phyloP scores from a whole-genome alignment of 1,284 basidiomycete species.

The Trichosporon ovoides region DNA sequence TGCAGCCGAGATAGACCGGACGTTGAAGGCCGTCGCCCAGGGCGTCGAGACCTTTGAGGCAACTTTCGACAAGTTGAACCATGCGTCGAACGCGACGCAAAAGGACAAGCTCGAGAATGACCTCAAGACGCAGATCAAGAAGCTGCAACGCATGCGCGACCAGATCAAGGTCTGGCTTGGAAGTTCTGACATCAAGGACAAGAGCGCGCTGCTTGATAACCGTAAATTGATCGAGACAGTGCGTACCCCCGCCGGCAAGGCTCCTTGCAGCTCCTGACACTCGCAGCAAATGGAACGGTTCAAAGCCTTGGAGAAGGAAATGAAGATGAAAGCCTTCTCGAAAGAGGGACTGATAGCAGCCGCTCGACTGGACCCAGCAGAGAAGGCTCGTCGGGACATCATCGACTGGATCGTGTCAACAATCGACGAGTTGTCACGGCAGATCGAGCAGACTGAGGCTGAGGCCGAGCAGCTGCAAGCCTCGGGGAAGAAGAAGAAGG shows the following conservation, averaged over 20 bases:
- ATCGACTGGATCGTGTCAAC: conserved; percentile 77
- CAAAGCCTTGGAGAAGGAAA: conserved; percentile 99
- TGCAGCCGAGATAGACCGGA: conserved; percentile 90
- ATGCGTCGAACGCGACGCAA: conserved; percentile 81
- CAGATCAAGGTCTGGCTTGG: conserved; percentile 99
- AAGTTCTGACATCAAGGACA: conserved; percentile 99
- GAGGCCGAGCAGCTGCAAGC: conserved; percentile 73
- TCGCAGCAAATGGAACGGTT: conserved; percentile 99
- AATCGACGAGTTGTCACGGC: conserved; percentile 88
- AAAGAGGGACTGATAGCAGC: conserved; percentile 97
- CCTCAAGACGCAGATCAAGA: conserved; percentile 98
- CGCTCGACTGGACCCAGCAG: conserved; percentile 89
- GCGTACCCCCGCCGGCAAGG: conserved; percentile 47
- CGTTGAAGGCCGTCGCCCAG: conserved; percentile 86
- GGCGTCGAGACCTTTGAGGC: conserved; percentile 91
- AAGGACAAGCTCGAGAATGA: conserved; percentile 95
- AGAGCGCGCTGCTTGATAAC: conserved; percentile 85
- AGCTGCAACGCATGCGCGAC: conserved; percentile 93
- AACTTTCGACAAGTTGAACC: conserved; percentile 95
- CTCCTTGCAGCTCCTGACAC: background rate
- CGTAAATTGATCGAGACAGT: conserved; percentile 96
- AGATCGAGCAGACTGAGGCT: conserved; percentile 91
- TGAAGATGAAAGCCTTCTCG: conserved; percentile 99
- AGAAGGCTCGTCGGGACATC: conserved; percentile 90
- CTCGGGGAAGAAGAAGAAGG: conserved; percentile 68